These are phyloP conservation scores for Penicillium sp. DNA, from an alignment of 2,329 filamentous ascomycete species.

Conservation along the genomic window DNA sequence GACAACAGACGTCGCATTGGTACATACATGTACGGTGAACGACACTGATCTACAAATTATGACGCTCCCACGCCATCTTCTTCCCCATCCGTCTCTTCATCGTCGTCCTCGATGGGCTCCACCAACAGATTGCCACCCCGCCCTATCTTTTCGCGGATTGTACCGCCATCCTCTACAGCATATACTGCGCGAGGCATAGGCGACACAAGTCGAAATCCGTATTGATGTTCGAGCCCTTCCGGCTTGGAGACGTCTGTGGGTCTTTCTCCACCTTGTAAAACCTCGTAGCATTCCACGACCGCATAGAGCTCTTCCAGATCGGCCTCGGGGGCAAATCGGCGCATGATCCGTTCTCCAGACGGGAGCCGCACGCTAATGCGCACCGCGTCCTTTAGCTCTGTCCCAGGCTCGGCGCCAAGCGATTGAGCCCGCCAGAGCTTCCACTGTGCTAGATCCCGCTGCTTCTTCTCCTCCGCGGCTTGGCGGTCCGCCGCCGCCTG, in stretches of 20 bases:
- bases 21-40: too few relatives aligned
- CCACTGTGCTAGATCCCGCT: slow-evolving; percentile 66
- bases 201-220: slow-evolving; percentile 79
- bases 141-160: slow-evolving; percentile 71
- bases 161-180: slow-evolving; percentile 63
- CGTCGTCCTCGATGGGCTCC: slow-evolving; percentile 62
- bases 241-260: slow-evolving; percentile 52
- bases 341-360: slow-evolving; percentile 70
- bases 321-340: slow-evolving; percentile 68
- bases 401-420: slow-evolving; percentile 65
- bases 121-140: slow-evolving; percentile 85
- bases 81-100: slow-evolving; percentile 50
- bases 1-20: too few relatives aligned
- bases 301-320: slow-evolving; percentile 87
- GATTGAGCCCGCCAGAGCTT: slow-evolving; percentile 70
- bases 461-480: slow-evolving; percentile 57
- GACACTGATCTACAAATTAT: too few relatives aligned
- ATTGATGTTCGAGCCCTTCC: slow-evolving; percentile 71
- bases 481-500: slow-evolving; percentile 64
- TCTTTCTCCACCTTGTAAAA: slow-evolving; percentile 48
- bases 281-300: slow-evolving; percentile 86
- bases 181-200: slow-evolving; percentile 82
- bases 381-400: slow-evolving; percentile 65
- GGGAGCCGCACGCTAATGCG: slow-evolving; percentile 63
- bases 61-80: slow-evolving; percentile 4